Percentiles rank a stretch among this genome's conserved stretches.
Evolutionary conservation across 1,284 basidiomycete genomes (phyloP).

Genomic region (Macrocybe sp.): DNA sequence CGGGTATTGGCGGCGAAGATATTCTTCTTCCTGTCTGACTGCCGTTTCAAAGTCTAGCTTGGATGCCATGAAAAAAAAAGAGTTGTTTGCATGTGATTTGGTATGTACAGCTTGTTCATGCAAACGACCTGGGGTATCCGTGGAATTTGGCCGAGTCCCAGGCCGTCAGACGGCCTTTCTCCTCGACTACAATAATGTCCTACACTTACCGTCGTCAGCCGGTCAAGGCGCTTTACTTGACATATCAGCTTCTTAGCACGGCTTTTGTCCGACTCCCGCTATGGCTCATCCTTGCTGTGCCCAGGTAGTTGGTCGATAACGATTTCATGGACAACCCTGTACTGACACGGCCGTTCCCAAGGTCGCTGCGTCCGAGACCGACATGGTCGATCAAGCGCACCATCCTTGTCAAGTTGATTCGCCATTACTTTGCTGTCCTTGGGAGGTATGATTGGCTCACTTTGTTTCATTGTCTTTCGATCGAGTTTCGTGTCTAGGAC

Average conservation of each 20-base stretch:
- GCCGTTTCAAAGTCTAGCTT: slow-evolving; percentile 44
- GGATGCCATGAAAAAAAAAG: slow-evolving; percentile 19
- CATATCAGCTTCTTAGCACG: slow-evolving; percentile 34
- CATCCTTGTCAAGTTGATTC: slow-evolving; percentile 31
- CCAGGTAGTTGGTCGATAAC: slow-evolving; percentile 19
- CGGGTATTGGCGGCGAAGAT: slow-evolving; percentile 61
- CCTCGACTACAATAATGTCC: slow-evolving; percentile 14
- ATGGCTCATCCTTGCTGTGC: slow-evolving; percentile 35
- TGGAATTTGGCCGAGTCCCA: too few relatives aligned
- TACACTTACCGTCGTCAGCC: slow-evolving; percentile 34
- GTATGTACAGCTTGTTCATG: too few relatives aligned
- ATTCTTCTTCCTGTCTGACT: slow-evolving; percentile 61
- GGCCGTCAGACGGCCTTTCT: neutral
- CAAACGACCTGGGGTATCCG: neutral
- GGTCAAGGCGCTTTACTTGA: slow-evolving; percentile 34
- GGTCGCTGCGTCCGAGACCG: slow-evolving; percentile 34
- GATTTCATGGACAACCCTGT: neutral
- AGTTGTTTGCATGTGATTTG: too few relatives aligned
- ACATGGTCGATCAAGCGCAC: slow-evolving; percentile 37
- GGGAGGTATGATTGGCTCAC: slow-evolving; percentile 18
- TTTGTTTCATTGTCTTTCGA: neutral
- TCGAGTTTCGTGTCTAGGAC: slow-evolving; percentile 19
- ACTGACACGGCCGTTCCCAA: slow-evolving; percentile 9
- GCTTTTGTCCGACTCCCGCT: slow-evolving; percentile 43
- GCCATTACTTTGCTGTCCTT: slow-evolving; percentile 19